Evolutionary conservation across 2,329 filamentous ascomycete genomes (phyloP).

Genomic region (Cladosporium velox): DNA sequence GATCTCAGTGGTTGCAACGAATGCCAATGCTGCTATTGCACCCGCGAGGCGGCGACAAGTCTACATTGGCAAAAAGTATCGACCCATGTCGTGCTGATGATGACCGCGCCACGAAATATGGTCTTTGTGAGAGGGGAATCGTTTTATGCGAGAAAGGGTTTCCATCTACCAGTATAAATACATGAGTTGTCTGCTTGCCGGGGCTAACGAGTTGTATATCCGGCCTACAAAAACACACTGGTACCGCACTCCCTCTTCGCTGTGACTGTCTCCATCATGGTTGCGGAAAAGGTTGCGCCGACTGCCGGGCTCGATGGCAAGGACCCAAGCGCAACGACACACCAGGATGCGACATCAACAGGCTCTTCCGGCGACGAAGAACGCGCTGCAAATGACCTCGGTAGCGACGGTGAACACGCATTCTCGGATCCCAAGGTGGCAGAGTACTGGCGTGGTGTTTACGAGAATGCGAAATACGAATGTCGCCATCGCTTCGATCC

Average conservation of each 20-base stretch:
- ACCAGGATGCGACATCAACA: not conserved
- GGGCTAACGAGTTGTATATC: not conserved
- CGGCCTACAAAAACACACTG: not conserved
- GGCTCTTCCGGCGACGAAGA: not conserved
- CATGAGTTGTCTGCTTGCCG: not conserved
- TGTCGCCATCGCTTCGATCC: constrained; percentile 51
- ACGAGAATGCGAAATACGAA: constrained; percentile 55
- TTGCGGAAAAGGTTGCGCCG: not conserved
- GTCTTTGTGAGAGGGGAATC: not conserved
- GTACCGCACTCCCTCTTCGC: not conserved
- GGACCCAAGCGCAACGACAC: not conserved
- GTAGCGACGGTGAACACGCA: constrained; percentile 21
- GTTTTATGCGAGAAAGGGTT: not conserved
- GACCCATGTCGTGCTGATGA: not conserved
- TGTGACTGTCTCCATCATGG: not conserved
- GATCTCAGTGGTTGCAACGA: not conserved
- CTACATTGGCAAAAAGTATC: not conserved
- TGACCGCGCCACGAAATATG: not conserved
- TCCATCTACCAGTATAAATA: not conserved
- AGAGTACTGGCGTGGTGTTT: constrained; percentile 54
- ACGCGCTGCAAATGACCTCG: not conserved
- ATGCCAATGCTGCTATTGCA: not conserved
- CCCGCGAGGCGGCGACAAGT: not conserved
- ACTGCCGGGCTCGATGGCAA: not conserved
- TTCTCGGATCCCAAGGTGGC: constrained; percentile 55